Evolutionary conservation across 768 basidiomycete genomes (phyloP).

Genomic region (Trametes gibbosa): DNA sequence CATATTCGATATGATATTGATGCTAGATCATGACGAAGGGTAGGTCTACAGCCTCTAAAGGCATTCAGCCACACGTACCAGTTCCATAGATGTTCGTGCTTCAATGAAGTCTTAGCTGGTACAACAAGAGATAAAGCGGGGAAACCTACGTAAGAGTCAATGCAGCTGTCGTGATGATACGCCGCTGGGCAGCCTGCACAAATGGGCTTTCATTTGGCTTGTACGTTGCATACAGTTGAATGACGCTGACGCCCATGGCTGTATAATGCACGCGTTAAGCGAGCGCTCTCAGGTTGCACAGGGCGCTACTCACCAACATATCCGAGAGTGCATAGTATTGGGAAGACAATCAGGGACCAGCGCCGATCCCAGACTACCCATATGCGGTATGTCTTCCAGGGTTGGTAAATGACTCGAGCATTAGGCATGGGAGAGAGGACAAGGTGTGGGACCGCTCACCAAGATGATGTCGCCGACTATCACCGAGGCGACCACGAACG

Average conservation of each 20-base stretch:
- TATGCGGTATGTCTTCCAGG: conserved; percentile 5
- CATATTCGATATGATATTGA: conserved; percentile 13
- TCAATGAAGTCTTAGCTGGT: neutral
- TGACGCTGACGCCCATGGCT: conserved; percentile 8
- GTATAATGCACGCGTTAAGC: neutral
- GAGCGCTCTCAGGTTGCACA: too few relatives aligned
- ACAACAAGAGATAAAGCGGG: neutral
- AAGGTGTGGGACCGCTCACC: neutral
- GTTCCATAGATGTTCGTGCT: conserved; percentile 13
- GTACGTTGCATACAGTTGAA: conserved; percentile 7
- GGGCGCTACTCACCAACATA: neutral
- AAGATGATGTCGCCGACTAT: conserved; percentile 12
- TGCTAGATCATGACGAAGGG: neutral
- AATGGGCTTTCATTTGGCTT: conserved; percentile 1
- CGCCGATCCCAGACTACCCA: conserved; percentile 12
- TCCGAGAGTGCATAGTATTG: conserved; percentile 1
- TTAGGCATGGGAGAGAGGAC: neutral
- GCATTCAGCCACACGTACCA: conserved; percentile 4
- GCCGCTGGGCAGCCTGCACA: neutral
- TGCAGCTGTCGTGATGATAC: conserved; percentile 4
- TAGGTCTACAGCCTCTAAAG: too few relatives aligned
- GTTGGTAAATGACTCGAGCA: neutral
- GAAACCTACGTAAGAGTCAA: conserved; percentile 1
- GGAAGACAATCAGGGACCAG: conserved; percentile 5
- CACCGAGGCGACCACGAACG: conserved; percentile 7